Evolutionary conservation across 1,284 basidiomycete species (phyloP).

Genomic region (Cystobasidiaceae sp.): DNA sequence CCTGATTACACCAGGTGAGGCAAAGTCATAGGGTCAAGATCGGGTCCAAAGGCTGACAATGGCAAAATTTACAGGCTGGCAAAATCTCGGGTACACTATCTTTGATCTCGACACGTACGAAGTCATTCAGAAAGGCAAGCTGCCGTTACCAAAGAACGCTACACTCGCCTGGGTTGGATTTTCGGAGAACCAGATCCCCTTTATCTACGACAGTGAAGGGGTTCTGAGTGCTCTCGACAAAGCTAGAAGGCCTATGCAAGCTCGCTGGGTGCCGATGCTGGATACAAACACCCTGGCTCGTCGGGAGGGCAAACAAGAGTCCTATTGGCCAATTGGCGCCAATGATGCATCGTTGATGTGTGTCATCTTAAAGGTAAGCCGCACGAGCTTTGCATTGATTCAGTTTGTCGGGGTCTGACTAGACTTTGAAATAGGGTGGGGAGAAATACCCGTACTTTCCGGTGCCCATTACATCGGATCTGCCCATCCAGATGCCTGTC

Average conservation of each 20-base stretch:
- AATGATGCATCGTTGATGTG: constrained; percentile 72
- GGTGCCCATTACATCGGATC: constrained; percentile 79
- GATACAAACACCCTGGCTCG: constrained; percentile 74
- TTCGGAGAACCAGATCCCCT: constrained; percentile 76
- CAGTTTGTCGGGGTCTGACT: too few relatives aligned
- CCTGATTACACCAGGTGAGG: constrained; percentile 18
- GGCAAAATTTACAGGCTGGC: constrained; percentile 61
- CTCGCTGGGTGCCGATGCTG: constrained; percentile 81
- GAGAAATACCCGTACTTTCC: constrained; percentile 82
- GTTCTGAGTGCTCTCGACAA: constrained; percentile 79
- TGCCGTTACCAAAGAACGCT: constrained; percentile 74
- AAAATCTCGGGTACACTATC: constrained; percentile 79
- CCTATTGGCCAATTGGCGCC: constrained; percentile 91
- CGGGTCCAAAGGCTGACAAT: background rate
- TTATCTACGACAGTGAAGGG: constrained; percentile 82
- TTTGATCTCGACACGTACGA: constrained; percentile 84
- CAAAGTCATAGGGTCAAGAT: background rate
- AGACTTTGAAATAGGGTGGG: constrained; percentile 71
- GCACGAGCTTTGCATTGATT: background rate
- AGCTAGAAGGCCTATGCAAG: constrained; percentile 78
- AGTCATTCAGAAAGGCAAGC: constrained; percentile 72
- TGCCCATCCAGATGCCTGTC: constrained; percentile 78
- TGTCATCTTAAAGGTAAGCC: constrained; percentile 75
- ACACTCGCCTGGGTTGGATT: constrained; percentile 86
- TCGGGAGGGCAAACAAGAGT: constrained; percentile 75